Conservation (phyloP, 768 basidiomycete genomes). For the Suillus hirtellus region DNA sequence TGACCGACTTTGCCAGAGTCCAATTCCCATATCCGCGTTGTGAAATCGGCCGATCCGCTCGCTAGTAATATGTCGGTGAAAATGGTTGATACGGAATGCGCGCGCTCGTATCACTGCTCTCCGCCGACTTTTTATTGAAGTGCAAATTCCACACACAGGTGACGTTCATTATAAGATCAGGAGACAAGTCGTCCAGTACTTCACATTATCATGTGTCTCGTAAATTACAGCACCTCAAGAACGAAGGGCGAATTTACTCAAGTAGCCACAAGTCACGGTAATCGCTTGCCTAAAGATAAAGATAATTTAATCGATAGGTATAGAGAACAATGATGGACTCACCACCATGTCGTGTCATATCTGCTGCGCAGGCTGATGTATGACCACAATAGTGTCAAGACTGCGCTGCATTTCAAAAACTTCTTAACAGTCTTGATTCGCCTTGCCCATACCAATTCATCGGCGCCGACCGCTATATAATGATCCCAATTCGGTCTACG, state of each 20-base stretch:
- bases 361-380: slow-evolving; percentile 2
- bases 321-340: not conserved
- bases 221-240: not conserved
- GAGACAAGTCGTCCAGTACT: not conserved
- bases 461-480: not conserved
- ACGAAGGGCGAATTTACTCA: not conserved
- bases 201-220: not conserved
- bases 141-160: not conserved
- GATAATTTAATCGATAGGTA: not conserved
- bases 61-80: no score
- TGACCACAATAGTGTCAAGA: slow-evolving; percentile 9
- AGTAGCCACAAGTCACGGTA: not conserved
- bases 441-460: slow-evolving; percentile 27
- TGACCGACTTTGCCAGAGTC: no score
- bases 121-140: not conserved
- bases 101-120: not conserved
- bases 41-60: no score
- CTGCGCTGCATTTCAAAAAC: slow-evolving; percentile 10
- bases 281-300: not conserved
- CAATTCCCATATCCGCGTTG: no score
- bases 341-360: not conserved
- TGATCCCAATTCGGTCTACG: not conserved
- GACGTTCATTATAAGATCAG: not conserved
- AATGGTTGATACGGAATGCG: not conserved
- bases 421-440: slow-evolving; percentile 8